Percentiles rank a stretch among this genome's conserved stretches.
These are phyloP conservation scores for Papiliotrema terrestris DNA, from an alignment of 1,284 basidiomycete species.

Conservation along the genomic window DNA sequence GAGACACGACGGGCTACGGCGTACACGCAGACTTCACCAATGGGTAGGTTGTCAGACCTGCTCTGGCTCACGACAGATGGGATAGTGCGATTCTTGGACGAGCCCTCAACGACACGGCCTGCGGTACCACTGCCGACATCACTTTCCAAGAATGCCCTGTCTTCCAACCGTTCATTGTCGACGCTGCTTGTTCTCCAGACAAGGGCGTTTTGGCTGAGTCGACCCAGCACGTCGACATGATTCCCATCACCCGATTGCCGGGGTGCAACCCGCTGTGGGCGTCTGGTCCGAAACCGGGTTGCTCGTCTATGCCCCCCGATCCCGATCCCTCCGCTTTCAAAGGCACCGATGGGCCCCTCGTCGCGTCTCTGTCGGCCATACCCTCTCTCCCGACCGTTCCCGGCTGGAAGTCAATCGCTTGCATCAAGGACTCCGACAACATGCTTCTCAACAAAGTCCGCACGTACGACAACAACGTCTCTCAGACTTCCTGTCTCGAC, in stretches of 20 bases:
- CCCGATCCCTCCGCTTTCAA: conserved; percentile 19
- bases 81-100: conserved; percentile 22
- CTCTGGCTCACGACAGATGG: conserved; percentile 17
- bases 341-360: conserved; percentile 21
- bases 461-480: conserved; percentile 8
- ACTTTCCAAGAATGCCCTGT: conserved; percentile 20
- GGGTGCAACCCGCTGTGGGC: conserved; percentile 32
- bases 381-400: conserved; percentile 13
- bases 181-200: conserved; percentile 24
- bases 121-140: conserved; percentile 19
- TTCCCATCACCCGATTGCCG: conserved; percentile 20
- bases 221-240: conserved; percentile 16
- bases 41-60: neutral
- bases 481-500: conserved; percentile 14
- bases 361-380: conserved; percentile 10
- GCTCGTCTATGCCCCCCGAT: conserved; percentile 10
- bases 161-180: conserved; percentile 19
- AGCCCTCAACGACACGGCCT: conserved; percentile 25
- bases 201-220: conserved; percentile 27
- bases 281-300: conserved; percentile 23
- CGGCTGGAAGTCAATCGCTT: conserved; percentile 27
- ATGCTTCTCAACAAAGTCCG: neutral
- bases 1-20: conserved; percentile 39
- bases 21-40: conserved; percentile 37
- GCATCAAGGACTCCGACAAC: conserved; percentile 16